phyloP scores from a whole-genome alignment of 2,329 filamentous ascomycete species.

The Exophiala lecanii-corni region DNA sequence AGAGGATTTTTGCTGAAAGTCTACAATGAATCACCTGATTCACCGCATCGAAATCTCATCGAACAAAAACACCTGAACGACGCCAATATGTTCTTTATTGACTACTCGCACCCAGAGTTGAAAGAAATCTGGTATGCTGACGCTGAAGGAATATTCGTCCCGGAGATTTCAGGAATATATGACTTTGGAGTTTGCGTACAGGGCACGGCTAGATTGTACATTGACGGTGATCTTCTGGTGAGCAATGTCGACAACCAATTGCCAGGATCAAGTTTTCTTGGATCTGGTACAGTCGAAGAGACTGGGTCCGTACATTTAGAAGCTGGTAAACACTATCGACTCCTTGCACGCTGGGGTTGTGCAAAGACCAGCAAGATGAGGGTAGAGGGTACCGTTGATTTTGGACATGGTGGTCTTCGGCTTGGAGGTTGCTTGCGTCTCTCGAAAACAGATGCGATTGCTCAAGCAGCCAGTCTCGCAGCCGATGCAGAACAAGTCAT shows the following conservation, averaged over 20 bases:
- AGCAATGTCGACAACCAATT: slow-evolving; percentile 61
- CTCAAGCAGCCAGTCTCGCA: slow-evolving; percentile 62
- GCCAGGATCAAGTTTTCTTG: slow-evolving; percentile 50
- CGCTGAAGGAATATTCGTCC: slow-evolving; percentile 45
- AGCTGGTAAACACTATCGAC: slow-evolving; percentile 54
- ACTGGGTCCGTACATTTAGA: slow-evolving; percentile 53
- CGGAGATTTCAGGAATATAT: slow-evolving; percentile 56
- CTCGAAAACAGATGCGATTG: slow-evolving; percentile 55
- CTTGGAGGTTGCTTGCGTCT: slow-evolving; percentile 57
- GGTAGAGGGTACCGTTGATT: slow-evolving; percentile 42
- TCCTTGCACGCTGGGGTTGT: slow-evolving; percentile 56
- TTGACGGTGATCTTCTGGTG: slow-evolving; percentile 58
- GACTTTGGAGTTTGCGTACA: slow-evolving; percentile 61
- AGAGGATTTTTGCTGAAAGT: slow-evolving; percentile 30
- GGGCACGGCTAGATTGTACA: slow-evolving; percentile 58
- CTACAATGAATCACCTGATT: slow-evolving; percentile 54
- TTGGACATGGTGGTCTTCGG: slow-evolving; percentile 56
- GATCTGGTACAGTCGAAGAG: slow-evolving; percentile 44
- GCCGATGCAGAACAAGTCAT: slow-evolving; percentile 67
- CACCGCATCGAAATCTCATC: slow-evolving; percentile 44
- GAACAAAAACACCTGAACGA: slow-evolving; percentile 44
- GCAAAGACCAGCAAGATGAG: slow-evolving; percentile 54
- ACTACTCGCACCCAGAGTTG: slow-evolving; percentile 43
- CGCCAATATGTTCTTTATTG: slow-evolving; percentile 47
- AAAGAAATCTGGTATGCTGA: slow-evolving; percentile 39